Evolutionary conservation across 345 rosid genomes (phyloP).

Genomic region (Erucastrum elatum): DNA sequence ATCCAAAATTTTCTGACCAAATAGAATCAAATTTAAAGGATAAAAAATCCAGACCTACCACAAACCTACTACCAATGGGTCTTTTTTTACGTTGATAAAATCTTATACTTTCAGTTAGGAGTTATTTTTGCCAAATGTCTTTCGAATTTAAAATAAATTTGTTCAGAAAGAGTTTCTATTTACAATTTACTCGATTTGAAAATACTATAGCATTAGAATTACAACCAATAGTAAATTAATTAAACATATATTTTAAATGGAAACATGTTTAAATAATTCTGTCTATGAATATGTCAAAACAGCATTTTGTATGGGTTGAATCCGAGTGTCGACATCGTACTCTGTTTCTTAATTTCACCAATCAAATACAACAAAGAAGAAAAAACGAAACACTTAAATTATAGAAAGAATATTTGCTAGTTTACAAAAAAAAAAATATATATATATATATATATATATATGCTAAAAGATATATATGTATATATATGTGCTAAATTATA

Average conservation of each 20-base stretch:
- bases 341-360: constrained; percentile 20
- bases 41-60: too few relatives aligned
- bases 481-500: background rate
- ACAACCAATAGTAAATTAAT: background rate
- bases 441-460: too few relatives aligned
- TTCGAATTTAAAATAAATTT: background rate
- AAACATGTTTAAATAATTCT: background rate
- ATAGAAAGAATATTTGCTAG: constrained; percentile 8
- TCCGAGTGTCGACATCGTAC: constrained; percentile 4
- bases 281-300: background rate
- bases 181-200: background rate
- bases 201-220: background rate
- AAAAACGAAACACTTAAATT: constrained; percentile 1
- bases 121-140: background rate
- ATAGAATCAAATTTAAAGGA: too few relatives aligned
- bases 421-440: too few relatives aligned
- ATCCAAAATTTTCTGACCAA: too few relatives aligned
- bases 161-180: background rate
- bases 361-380: background rate
- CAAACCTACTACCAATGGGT: too few relatives aligned
- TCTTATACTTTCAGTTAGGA: background rate
- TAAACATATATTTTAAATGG: background rate
- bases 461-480: too few relatives aligned
- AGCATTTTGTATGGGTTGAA: background rate
- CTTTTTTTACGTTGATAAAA: too few relatives aligned